These are phyloP conservation scores for Racocetra persica DNA, from an alignment of 371 early-diverging fungal species.

Conservation along the genomic window DNA sequence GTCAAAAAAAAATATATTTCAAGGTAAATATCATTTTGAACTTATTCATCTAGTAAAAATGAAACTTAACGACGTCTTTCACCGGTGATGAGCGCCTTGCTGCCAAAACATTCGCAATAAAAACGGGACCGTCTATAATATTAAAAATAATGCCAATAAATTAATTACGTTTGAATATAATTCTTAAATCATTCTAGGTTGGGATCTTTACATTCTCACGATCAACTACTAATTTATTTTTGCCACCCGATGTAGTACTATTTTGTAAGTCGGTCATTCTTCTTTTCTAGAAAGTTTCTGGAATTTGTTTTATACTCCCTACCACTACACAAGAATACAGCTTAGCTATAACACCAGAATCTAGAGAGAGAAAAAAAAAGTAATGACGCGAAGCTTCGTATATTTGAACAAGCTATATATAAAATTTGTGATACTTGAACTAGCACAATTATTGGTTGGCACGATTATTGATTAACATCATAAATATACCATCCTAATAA, in stretches of 20 bases:
- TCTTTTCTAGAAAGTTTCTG: too few relatives aligned
- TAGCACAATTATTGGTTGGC: too few relatives aligned
- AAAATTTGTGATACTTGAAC: too few relatives aligned
- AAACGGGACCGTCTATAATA: conserved; percentile 65
- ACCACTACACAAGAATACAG: too few relatives aligned
- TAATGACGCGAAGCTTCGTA: too few relatives aligned
- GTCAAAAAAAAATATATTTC: conserved; percentile 19
- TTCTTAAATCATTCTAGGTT: too few relatives aligned
- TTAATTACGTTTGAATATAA: background rate
- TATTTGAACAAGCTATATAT: too few relatives aligned
- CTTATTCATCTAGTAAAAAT: background rate
- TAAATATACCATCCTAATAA: too few relatives aligned
- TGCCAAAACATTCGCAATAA: conserved; percentile 62
- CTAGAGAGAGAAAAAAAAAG: too few relatives aligned
- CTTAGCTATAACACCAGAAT: too few relatives aligned
- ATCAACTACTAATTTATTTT: conserved; percentile 36
- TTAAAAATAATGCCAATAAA: background rate
- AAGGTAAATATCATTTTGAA: background rate
- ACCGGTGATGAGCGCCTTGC: conserved; percentile 59
- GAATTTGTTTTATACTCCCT: too few relatives aligned
- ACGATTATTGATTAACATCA: too few relatives aligned
- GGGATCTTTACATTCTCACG: conserved; percentile 40
- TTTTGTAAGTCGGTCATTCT: background rate
- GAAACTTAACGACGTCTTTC: conserved; percentile 21
- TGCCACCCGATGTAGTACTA: background rate